These are phyloP conservation scores for Candida odintsovae DNA, from an alignment of 805 yeast genomes.

Conservation along the genomic window DNA sequence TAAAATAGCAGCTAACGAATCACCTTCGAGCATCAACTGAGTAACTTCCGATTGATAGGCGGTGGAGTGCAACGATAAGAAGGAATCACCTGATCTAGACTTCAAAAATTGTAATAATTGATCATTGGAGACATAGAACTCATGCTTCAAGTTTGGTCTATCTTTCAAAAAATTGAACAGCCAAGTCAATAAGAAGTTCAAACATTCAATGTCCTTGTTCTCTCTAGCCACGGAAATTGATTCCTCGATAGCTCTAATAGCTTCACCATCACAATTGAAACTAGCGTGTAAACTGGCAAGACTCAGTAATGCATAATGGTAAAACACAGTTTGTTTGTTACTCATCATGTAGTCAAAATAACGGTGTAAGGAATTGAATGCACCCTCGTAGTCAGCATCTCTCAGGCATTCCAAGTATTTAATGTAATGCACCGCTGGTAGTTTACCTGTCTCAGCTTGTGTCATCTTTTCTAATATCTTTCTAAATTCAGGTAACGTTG, in stretches of 20 bases:
- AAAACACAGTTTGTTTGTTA: slow-evolving; percentile 52
- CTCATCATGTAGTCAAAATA: slow-evolving; percentile 78
- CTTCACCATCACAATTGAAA: slow-evolving; percentile 55
- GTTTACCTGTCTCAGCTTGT: slow-evolving; percentile 35
- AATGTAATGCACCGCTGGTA: slow-evolving; percentile 49
- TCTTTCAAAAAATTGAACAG: slow-evolving; percentile 43
- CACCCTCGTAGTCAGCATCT: slow-evolving; percentile 50
- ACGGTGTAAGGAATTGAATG: slow-evolving; percentile 49
- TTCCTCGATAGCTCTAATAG: slow-evolving; percentile 75
- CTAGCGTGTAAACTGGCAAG: slow-evolving; percentile 67
- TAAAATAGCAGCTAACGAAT: slow-evolving; percentile 36
- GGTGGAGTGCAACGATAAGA: slow-evolving; percentile 37
- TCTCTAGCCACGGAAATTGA: slow-evolving; percentile 87
- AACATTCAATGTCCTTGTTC: slow-evolving; percentile 54
- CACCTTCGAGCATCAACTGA: slow-evolving; percentile 47
- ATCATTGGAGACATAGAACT: slow-evolving; percentile 51
- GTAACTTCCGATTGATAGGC: slow-evolving; percentile 63
- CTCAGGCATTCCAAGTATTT: slow-evolving; percentile 54
- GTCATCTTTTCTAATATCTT: slow-evolving; percentile 41
- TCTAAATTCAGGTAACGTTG: slow-evolving; percentile 39
- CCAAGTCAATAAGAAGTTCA: slow-evolving; percentile 26
- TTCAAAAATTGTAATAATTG: slow-evolving; percentile 57
- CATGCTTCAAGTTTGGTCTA: slow-evolving; percentile 52
- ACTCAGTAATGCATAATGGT: slow-evolving; percentile 73
- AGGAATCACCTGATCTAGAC: slow-evolving; percentile 24